Evolutionary conservation across 73 alveolate genomes (phyloP), one percentile per base, ranked within the genome.

Genomic region (Urostyla sp.): DNA sequence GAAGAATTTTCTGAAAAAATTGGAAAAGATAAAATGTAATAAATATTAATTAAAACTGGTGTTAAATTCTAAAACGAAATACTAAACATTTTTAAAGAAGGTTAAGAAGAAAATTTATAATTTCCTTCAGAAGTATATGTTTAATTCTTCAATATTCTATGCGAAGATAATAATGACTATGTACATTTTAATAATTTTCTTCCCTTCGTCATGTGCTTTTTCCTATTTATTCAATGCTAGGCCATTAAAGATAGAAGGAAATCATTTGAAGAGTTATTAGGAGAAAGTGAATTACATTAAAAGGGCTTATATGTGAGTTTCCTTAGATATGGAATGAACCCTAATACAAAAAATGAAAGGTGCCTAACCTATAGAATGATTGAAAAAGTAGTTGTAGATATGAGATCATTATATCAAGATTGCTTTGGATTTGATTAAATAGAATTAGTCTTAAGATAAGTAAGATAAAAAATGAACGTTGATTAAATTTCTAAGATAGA

Each of bases 61-160:
- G 79, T 63, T 21, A 63, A 63, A 30, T 63, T 63, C 24, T 57
- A 63, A 24, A 40, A 57, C 21, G 79, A 60, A 3, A 35, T 63
- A 6, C 11, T 20, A 3, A 28, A 57, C 5, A n/a, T 69, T 18
- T 69, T 69, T 69, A 44, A 69, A 27, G 84, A 69, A 49, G 84
- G 84, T 8, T 23, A 28, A 3, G 44, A 69, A 16, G 10, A 46
- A 10, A 49, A 69, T 49, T 11, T 52, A 52, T 73, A 73, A 16
- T 73, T 73, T 34, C 59, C 85, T 52, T 75, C 85, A 7, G 85
- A 73, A 3, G 53, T 73, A 24, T 73, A 73, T 51, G 85, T 52
- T 1, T 7, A n/a, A 20, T 48, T 73, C n/a, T 73, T 73, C 53
- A 75, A 73, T n/a, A 34, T 48, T 5, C 24, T 73, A 2, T 54